Base-by-base conservation (phyloP, 441 rosid species). In the Hypseocharis bilobata region DNA sequence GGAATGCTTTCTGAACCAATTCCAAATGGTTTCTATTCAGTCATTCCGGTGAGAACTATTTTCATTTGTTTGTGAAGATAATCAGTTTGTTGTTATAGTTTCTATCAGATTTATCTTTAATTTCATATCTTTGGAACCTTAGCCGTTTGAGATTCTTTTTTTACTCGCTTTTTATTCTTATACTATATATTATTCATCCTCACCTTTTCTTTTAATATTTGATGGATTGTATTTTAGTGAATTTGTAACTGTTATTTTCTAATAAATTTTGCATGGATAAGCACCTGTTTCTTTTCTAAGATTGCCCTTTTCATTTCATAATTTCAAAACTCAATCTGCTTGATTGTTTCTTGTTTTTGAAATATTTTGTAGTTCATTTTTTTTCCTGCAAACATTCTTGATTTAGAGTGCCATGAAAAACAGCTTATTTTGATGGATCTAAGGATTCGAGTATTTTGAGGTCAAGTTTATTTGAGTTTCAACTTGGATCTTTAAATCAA, bases 1-100 rank as follows among this genome's bases (percentile, higher is more conserved):
- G 93, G 97, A 72, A 81, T 84, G 81, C 96, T 93, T 57, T 81
- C 84, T 42, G 97, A 89, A 61, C 83, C 80, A 1, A 82, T 93
- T 64, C 97, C 97, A 62, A 86, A 87, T 80, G 99, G 99, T 63
- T 93, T 91, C 77, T 93, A 91, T 78, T 91, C 90, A 19, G 87
- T 91, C 74, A 80, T 76, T 70, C 95, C 91, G 77, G 99, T 93
- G 69, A 87, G 95, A 66, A 51, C 58, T 63, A 34, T 28, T 55
- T 61, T 73, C 54, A 55, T 54, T 45, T 64, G 45, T 51, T 55
- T 32, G 32, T 62, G 0, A 32, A 14, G 51, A 4, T 27, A 47
- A 19, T 29, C 8, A 6, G 20, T 32, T n/a, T 40, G 45, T 32
- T 40, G 6, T 40, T 26, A 45, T 26, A 42, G 71, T 34, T 62